Evolutionary conservation across 768 basidiomycete species (phyloP).

Genomic region (Boletus vermiculosoides): DNA sequence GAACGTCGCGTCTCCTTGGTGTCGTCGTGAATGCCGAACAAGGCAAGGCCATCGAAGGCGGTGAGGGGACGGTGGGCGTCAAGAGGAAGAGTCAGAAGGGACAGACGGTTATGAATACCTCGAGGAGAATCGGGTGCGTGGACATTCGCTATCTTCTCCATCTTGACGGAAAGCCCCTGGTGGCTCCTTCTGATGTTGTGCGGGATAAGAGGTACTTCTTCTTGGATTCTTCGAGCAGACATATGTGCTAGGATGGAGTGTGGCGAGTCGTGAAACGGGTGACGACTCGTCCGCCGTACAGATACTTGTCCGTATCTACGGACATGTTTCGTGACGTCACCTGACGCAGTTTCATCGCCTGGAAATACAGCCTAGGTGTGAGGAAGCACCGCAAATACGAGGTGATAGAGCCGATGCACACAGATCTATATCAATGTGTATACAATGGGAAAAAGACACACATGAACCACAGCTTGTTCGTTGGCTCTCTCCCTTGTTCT

Average conservation of each 20-base stretch:
- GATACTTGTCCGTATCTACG: neutral
- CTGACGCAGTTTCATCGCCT: too few relatives aligned
- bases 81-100: slow-evolving; percentile 52
- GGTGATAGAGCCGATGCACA: too few relatives aligned
- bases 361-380: neutral
- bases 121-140: slow-evolving; percentile 16
- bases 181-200: neutral
- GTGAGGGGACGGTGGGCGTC: too few relatives aligned
- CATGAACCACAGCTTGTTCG: neutral
- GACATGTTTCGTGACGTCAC: too few relatives aligned
- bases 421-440: neutral
- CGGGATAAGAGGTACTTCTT: neutral
- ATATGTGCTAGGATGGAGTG: neutral
- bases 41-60: too few relatives aligned
- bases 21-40: too few relatives aligned
- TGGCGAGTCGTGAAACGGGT: too few relatives aligned
- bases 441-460: neutral
- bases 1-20: too few relatives aligned
- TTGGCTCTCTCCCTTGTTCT: neutral
- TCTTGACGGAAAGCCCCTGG: too few relatives aligned
- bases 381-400: neutral
- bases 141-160: too few relatives aligned
- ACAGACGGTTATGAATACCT: slow-evolving; percentile 67
- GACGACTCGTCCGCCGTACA: neutral
- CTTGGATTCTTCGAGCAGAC: neutral